These are phyloP conservation scores for Lentithecium fluviatile DNA, from an alignment of 495 filamentous ascomycete genomes.

Conservation along the genomic window DNA sequence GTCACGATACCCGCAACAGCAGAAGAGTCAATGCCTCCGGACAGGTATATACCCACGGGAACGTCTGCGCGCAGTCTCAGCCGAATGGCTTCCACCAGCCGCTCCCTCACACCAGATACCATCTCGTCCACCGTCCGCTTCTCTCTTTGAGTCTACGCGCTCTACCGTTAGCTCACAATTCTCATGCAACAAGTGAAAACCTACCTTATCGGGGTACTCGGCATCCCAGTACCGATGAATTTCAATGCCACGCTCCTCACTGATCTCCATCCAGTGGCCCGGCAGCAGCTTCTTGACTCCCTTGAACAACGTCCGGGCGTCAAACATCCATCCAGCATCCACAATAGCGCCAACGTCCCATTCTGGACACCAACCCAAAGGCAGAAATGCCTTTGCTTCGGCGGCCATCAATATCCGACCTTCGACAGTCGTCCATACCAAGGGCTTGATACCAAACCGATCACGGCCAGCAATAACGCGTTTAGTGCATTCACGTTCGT, in stretches of 20 bases:
- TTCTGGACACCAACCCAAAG: neutral
- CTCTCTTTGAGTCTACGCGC: too few species aligned
- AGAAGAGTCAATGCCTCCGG: conserved; percentile 54
- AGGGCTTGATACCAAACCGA: neutral
- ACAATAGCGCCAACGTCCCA: neutral
- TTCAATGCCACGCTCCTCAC: neutral
- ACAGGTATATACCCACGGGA: conserved; percentile 52
- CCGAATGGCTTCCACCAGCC: conserved; percentile 48
- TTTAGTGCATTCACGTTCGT: neutral
- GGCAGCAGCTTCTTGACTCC: neutral
- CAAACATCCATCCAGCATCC: neutral
- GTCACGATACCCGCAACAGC: conserved; percentile 50
- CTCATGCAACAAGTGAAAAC: too few species aligned
- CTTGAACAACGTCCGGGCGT: neutral
- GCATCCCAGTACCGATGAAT: conserved; percentile 51
- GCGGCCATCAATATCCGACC: neutral
- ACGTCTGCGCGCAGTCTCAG: conserved; percentile 55
- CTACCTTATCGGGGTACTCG: conserved; percentile 37
- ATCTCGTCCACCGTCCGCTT: neutral
- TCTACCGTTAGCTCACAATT: neutral
- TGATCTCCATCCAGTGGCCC: too few species aligned
- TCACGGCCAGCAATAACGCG: neutral
- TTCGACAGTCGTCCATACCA: neutral
- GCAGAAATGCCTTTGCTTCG: neutral
- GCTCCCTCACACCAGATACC: conserved; percentile 11